phyloP scores from a whole-genome alignment of 495 filamentous ascomycete species.

The Xylaria bambusicola region DNA sequence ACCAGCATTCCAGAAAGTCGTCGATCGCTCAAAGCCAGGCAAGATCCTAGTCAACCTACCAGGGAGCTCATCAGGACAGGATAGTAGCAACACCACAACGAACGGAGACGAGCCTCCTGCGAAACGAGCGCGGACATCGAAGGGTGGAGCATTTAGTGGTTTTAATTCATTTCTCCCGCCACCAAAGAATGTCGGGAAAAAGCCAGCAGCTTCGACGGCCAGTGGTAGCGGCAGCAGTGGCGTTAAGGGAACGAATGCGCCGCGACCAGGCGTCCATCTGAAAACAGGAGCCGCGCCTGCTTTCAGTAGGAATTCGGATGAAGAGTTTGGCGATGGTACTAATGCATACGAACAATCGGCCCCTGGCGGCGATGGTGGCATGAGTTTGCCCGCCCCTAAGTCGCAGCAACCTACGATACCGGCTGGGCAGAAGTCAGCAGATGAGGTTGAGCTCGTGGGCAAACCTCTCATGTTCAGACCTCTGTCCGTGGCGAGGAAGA shows the following conservation, averaged over 20 bases:
- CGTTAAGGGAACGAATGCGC: conserved; percentile 26
- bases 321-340: conserved; percentile 25
- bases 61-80: conserved; percentile 39
- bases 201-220: conserved; percentile 26
- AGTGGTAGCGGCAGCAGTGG: conserved; percentile 1
- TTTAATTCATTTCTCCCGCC: conserved; percentile 89
- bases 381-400: conserved; percentile 32
- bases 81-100: conserved; percentile 30
- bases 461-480: conserved; percentile 88
- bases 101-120: conserved; percentile 62
- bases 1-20: conserved; percentile 65
- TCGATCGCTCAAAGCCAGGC: conserved; percentile 75
- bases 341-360: conserved; percentile 18
- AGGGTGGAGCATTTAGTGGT: conserved; percentile 60
- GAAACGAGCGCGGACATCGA: conserved; percentile 64
- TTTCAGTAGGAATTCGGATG: conserved; percentile 63
- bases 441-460: conserved; percentile 67
- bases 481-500: conserved; percentile 73
- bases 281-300: conserved; percentile 79
- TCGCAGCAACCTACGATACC: conserved; percentile 41
- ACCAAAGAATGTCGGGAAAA: conserved; percentile 63
- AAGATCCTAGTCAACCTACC: conserved; percentile 81
- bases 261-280: conserved; percentile 61
- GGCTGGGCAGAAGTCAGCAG: conserved; percentile 50
- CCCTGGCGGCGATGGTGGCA: conserved; percentile 9